These are phyloP conservation scores for Naganishia albida DNA, from an alignment of 1,284 basidiomycete genomes.

Conservation along the genomic window DNA sequence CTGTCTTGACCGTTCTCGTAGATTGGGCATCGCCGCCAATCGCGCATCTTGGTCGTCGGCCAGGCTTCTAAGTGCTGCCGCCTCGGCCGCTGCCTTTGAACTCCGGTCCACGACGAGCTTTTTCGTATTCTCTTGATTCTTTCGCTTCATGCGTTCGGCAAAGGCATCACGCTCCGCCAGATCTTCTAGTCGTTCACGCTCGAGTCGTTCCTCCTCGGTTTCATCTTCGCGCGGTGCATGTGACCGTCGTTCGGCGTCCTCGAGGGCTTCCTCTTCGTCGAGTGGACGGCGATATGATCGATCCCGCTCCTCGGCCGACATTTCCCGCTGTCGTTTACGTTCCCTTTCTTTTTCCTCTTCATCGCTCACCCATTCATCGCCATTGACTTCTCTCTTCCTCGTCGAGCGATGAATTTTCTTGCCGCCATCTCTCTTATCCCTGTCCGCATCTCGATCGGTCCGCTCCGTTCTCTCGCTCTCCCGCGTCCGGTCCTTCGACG, in stretches of 20 bases:
- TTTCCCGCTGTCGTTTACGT: slow-evolving; percentile 54
- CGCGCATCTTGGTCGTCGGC: slow-evolving; percentile 83
- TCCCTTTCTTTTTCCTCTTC: slow-evolving; percentile 70
- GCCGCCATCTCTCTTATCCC: slow-evolving; percentile 24
- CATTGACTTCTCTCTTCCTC: slow-evolving; percentile 54
- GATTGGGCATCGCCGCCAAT: slow-evolving; percentile 72
- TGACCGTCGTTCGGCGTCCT: slow-evolving; percentile 37
- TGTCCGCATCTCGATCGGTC: slow-evolving; percentile 1
- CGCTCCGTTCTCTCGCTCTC: slow-evolving; percentile 42
- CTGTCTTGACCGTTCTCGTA: slow-evolving; percentile 82
- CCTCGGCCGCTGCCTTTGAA: slow-evolving; percentile 75
- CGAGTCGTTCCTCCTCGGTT: slow-evolving; percentile 66
- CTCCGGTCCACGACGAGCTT: slow-evolving; percentile 90
- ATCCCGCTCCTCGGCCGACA: slow-evolving; percentile 34
- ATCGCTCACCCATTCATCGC: slow-evolving; percentile 80
- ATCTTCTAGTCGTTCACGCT: slow-evolving; percentile 76
- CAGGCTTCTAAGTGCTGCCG: slow-evolving; percentile 73
- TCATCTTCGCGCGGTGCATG: slow-evolving; percentile 55
- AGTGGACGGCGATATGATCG: slow-evolving; percentile 53
- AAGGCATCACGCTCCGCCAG: slow-evolving; percentile 88
- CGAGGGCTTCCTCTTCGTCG: slow-evolving; percentile 54
- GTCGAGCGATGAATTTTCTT: slow-evolving; percentile 34
- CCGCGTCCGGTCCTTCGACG: slow-evolving; percentile 33
- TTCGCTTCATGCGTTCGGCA: slow-evolving; percentile 78
- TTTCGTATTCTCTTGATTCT: slow-evolving; percentile 83